Evolutionary conservation across 139 green algal species (phyloP).

Genomic region (Haematococcus sp.): DNA sequence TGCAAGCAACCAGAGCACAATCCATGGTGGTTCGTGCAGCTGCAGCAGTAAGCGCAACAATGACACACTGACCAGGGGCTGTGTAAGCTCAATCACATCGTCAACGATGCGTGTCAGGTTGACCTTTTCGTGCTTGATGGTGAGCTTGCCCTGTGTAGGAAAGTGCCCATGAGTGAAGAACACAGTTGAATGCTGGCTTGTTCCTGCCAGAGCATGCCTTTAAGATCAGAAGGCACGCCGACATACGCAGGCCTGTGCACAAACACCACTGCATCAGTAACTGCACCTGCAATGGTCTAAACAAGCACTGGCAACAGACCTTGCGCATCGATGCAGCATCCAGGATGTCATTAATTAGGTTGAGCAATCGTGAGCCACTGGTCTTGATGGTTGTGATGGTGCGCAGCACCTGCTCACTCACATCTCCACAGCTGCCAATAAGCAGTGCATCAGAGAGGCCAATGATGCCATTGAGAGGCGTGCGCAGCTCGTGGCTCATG

Average conservation of each 20-base stretch:
- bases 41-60: too few species aligned
- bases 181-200: too few species aligned
- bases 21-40: too few species aligned
- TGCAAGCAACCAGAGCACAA: too few species aligned
- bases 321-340: slow-evolving; percentile 41
- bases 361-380: slow-evolving; percentile 42
- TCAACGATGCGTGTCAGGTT: slow-evolving; percentile 49
- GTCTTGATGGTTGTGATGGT: slow-evolving; percentile 49
- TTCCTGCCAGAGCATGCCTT: slow-evolving; percentile 51
- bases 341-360: slow-evolving; percentile 57
- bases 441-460: slow-evolving; percentile 48
- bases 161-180: too few species aligned
- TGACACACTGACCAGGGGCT: slow-evolving; percentile 36
- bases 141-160: slow-evolving; percentile 41
- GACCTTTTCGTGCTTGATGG: slow-evolving; percentile 50
- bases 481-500: slow-evolving; percentile 61
- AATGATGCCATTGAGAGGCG: slow-evolving; percentile 66
- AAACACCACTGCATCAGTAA: not conserved
- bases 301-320: slow-evolving; percentile 16
- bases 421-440: slow-evolving; percentile 29
- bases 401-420: slow-evolving; percentile 27
- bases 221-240: not conserved
- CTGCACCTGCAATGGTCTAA: not conserved
- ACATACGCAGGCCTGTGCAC: not conserved
- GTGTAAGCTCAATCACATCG: slow-evolving; percentile 52